These are phyloP conservation scores for Astragalus membranaceus DNA, from an alignment of 306 rosid genomes.

Conservation along the genomic window DNA sequence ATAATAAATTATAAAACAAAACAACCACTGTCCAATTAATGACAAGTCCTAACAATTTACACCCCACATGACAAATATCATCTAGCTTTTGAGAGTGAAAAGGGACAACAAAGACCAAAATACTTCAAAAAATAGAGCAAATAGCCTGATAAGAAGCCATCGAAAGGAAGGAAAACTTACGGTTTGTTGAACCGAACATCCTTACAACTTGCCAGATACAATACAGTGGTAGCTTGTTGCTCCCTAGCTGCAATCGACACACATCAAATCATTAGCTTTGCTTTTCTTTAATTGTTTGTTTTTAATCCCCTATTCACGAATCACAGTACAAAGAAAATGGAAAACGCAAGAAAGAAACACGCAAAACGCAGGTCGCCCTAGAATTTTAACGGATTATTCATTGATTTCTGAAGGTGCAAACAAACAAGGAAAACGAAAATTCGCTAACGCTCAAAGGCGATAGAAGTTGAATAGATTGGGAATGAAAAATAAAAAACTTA, in stretches of 20 bases:
- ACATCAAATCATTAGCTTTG: slow-evolving; percentile 4
- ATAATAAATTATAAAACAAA: not conserved
- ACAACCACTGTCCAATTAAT: not conserved
- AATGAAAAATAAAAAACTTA: not conserved
- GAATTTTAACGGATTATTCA: not conserved
- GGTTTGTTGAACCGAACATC: slow-evolving; percentile 77
- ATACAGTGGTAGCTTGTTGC: not conserved
- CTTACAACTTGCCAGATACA: slow-evolving; percentile 14
- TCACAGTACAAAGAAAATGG: not conserved
- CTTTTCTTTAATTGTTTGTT: not conserved
- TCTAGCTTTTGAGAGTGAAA: not conserved
- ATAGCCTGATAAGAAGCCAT: not conserved
- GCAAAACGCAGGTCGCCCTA: not conserved
- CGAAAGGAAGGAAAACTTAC: slow-evolving; percentile 38
- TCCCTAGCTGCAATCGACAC: slow-evolving; percentile 15
- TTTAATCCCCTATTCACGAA: not conserved
- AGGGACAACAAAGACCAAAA: not conserved
- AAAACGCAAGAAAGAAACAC: not conserved
- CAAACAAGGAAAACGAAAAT: not conserved
- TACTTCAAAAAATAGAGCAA: not conserved
- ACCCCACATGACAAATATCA: not conserved
- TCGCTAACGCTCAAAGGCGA: not conserved
- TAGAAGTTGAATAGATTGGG: not conserved
- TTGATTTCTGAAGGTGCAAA: not conserved
- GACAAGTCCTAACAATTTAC: not conserved